Evolutionary conservation across 805 yeast species (phyloP), one percentile per base, ranked within the genome.

Genomic region (Yueomyces sinensis): DNA sequence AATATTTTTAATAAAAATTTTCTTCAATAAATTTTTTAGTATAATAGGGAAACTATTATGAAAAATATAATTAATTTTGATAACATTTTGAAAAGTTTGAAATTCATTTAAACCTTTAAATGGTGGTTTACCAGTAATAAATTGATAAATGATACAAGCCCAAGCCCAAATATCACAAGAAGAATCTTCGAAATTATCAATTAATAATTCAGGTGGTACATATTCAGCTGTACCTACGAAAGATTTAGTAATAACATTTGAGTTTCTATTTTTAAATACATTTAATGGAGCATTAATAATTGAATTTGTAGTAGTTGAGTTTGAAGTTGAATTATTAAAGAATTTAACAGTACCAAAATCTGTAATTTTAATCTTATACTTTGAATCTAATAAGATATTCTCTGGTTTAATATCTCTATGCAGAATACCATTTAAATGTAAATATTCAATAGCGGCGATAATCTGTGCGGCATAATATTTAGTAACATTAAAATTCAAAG

Each of bases 81-180:
- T 74, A 38, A 82, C 79, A 49, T 82, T 82, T 50, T 82, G 93
- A 52, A 82, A 82, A 0, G 89, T 82, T 37, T 78, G 57, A 48
- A 80, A 82, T 49, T 82, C 94, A 50, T 81, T 82, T 0, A 83
- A 67, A 2, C 87, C 93, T 49, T 80, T 81, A 54, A 82, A 82
- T 4, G 94, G 93, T 1, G 96, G 91, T 42, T 69, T 72, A 0
- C 96, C 95, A 40, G 93, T 93, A 17, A 87, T 74, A 94, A 91
- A 83, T 54, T 91, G 97, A 56, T 82, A 91, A 1, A 91, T 56
- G 6, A 91, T 89, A 54, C 97, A 86, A 1, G 98, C 99, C 56
- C 93, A 82, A 9, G 97, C 89, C 99, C 99, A 91, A n/a, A 91
- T 78, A 58, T 91, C 99, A 33, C 95, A 82, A 1, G 96, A 86